These are phyloP conservation scores for Psilocybe cyanescens DNA, from an alignment of 768 basidiomycete species.

Conservation along the genomic window DNA sequence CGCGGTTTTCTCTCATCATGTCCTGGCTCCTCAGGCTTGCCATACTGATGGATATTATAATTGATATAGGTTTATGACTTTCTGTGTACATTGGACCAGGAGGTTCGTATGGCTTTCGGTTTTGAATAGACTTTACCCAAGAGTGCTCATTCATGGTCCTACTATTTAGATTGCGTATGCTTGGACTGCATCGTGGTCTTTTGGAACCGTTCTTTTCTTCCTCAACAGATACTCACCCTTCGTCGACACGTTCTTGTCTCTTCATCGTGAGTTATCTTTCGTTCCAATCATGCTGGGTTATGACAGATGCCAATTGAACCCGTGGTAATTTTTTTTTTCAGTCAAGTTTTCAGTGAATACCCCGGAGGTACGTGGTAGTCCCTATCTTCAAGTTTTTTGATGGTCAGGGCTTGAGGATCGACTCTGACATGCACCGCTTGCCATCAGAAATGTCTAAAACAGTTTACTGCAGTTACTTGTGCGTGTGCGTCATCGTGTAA, in stretches of 20 bases:
- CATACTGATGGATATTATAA: too few species aligned
- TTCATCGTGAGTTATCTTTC: slow-evolving; percentile 27
- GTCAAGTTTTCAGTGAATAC: slow-evolving; percentile 21
- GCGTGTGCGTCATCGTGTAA: slow-evolving; percentile 13
- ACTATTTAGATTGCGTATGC: slow-evolving; percentile 33
- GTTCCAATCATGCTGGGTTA: too few species aligned
- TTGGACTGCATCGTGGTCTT: slow-evolving; percentile 32
- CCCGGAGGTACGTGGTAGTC: slow-evolving; percentile 21
- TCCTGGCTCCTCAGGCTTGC: too few species aligned
- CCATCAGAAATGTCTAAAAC: slow-evolving; percentile 27
- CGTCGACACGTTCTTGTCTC: slow-evolving; percentile 38
- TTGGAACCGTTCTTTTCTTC: slow-evolving; percentile 37
- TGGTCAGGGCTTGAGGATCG: neutral
- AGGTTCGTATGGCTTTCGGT: slow-evolving; percentile 22
- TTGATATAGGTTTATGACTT: slow-evolving; percentile 35
- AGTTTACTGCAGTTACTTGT: slow-evolving; percentile 37
- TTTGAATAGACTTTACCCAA: neutral
- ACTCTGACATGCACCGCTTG: neutral
- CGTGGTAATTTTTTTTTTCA: neutral
- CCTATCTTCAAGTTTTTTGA: neutral
- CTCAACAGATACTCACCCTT: slow-evolving; percentile 45
- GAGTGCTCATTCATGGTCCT: neutral
- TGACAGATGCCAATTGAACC: neutral
- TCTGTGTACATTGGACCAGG: slow-evolving; percentile 38
- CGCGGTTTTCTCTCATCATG: neutral